Evolutionary conservation across 768 basidiomycete genomes (phyloP).

Genomic region (Favolaschia claudopus): DNA sequence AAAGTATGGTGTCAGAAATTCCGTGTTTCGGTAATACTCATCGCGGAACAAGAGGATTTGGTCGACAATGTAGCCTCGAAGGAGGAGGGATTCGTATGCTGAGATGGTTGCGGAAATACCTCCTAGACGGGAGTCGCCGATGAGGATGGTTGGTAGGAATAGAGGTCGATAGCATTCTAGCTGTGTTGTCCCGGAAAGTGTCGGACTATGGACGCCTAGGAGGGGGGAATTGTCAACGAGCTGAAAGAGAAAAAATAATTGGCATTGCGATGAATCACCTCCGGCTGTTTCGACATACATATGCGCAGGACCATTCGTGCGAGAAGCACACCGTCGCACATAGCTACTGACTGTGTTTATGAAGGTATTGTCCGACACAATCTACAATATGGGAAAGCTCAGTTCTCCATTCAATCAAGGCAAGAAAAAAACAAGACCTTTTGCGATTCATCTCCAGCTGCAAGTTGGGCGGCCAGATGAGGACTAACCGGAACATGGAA

Average conservation of each 20-base stretch:
- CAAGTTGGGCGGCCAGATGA: constrained; percentile 79
- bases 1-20: constrained; percentile 85
- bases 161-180: constrained; percentile 86
- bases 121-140: constrained; percentile 90
- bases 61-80: constrained; percentile 92
- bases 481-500: constrained; percentile 93
- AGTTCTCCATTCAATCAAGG: too few relatives aligned
- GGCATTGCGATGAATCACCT: too few relatives aligned
- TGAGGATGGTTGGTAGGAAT: constrained; percentile 84
- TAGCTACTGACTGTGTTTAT: constrained; percentile 69
- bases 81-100: constrained; percentile 87
- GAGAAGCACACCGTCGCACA: constrained; percentile 60
- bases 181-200: constrained; percentile 83
- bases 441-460: constrained; percentile 38
- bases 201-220: constrained; percentile 91
- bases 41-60: constrained; percentile 86
- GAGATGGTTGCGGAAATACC: constrained; percentile 93
- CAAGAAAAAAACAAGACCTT: constrained; percentile 33
- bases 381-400: constrained; percentile 43
- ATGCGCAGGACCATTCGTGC: constrained; percentile 45
- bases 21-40: constrained; percentile 85
- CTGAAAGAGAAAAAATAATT: constrained; percentile 3
- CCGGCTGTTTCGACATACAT: constrained; percentile 96
- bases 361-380: constrained; percentile 73
- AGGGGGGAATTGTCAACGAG: constrained; percentile 11